phyloP scores from a whole-genome alignment of 2,329 filamentous ascomycete species.

The Pyrenophora seminiperda region DNA sequence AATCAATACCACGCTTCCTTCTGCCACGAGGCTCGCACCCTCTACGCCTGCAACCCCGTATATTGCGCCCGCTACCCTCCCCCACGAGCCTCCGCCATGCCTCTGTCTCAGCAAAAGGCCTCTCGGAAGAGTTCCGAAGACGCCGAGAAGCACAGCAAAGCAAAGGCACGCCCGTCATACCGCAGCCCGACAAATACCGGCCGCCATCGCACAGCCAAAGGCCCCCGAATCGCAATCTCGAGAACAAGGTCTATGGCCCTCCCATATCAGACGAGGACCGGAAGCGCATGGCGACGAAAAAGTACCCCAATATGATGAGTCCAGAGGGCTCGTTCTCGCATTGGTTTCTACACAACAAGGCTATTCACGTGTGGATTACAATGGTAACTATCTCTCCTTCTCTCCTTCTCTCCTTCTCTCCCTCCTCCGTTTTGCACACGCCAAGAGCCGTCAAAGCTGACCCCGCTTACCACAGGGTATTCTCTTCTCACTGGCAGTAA shows the following conservation, averaged over 20 bases:
- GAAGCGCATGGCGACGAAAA: slow-evolving; percentile 67
- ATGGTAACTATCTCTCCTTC: slow-evolving; percentile 61
- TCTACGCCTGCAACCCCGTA: slow-evolving; percentile 30
- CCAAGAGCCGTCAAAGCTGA: slow-evolving; percentile 1
- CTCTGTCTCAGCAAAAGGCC: slow-evolving; percentile 36
- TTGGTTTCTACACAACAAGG: slow-evolving; percentile 79
- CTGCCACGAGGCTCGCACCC: slow-evolving; percentile 35
- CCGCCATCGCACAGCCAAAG: slow-evolving; percentile 86
- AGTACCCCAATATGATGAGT: slow-evolving; percentile 90
- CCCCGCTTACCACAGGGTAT: slow-evolving; percentile 59
- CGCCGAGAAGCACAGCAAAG: slow-evolving; percentile 41
- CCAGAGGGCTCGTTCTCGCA: slow-evolving; percentile 80
- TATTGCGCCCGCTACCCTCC: slow-evolving; percentile 21
- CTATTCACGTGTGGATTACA: slow-evolving; percentile 81
- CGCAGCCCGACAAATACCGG: slow-evolving; percentile 86
- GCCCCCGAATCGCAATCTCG: slow-evolving; percentile 60
- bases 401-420: slow-evolving; percentile 14
- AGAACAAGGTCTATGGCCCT: slow-evolving; percentile 75
- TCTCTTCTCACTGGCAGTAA: slow-evolving; percentile 69
- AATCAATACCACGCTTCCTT: slow-evolving; percentile 45
- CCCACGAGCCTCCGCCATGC: slow-evolving; percentile 37
- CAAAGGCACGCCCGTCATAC: slow-evolving; percentile 62
- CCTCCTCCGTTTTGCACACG: background rate
- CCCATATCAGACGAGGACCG: slow-evolving; percentile 68
- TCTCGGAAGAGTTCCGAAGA: slow-evolving; percentile 39